Evolutionary conservation across 1,139 yeast genomes (phyloP), one percentile per base, ranked within the genome.

Genomic region (Ogataea hybrid): DNA sequence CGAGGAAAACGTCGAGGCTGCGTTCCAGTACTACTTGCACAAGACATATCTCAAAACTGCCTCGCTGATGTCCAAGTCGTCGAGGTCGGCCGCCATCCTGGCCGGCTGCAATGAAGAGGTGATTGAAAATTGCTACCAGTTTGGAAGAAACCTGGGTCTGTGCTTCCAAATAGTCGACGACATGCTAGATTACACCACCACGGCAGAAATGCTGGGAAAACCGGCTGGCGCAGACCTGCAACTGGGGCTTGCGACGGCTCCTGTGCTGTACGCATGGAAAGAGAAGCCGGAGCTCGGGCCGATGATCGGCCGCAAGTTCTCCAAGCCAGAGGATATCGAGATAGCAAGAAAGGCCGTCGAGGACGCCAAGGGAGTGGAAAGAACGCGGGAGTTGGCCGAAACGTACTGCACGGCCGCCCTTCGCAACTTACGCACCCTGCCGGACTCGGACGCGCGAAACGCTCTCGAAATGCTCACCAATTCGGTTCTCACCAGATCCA

Each of bases 81-180:
- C 96, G 42, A 73, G 98, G 51, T 89, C 96, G 0, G 84, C 97
- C 1, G 97, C 97, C 0, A 94, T 92, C 10, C 71, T 92, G 42
- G 84, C 96, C 33, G 97, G 97, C 15, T 85, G 95, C 25, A 70
- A 80, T 37, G 84, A 80, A 35, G 69, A 73, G 15, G 74, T 87
- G 14, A 80, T 90, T 43, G 97, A 92, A 49, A 78, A 84, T 45
- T 84, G 95, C 55, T 92, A 90, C 63, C 81, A 84, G 53, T 92
- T 86, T 62, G 99, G 99, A 30, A 77, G 95, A 53, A 89, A 90
- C 63, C 69, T 94, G 45, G 98, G 98, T 0, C 75, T 94, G 38
- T 94, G 97, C 59, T 92, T 92, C 75, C 98, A 92, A 65, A 77
- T 92, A 46, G 95, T 94, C 21, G 98, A 92, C 64, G 99, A 92